phyloP scores from a whole-genome alignment of 208 protist species.

The Naegleria lovaniensis region DNA sequence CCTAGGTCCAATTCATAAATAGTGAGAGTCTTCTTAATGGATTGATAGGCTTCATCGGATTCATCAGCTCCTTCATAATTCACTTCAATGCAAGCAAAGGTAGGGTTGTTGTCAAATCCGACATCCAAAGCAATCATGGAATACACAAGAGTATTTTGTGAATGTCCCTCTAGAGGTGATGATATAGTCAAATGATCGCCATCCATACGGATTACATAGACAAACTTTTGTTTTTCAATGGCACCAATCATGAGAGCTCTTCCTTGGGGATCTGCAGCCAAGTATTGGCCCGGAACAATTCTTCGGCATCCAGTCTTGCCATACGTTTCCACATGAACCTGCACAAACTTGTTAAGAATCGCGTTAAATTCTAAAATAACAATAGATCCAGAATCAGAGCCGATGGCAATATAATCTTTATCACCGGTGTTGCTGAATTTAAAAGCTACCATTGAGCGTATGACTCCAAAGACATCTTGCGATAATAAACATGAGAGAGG shows the following conservation, averaged over 20 bases:
- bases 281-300: constrained; percentile 78
- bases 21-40: constrained; percentile 64
- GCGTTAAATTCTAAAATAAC: constrained; percentile 62
- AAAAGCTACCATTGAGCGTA: constrained; percentile 68
- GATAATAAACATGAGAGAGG: constrained; percentile 36
- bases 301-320: constrained; percentile 77
- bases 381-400: constrained; percentile 71
- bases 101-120: constrained; percentile 80
- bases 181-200: constrained; percentile 72
- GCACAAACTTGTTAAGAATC: constrained; percentile 55
- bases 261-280: constrained; percentile 76
- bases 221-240: constrained; percentile 86
- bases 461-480: constrained; percentile 69
- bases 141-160: constrained; percentile 65
- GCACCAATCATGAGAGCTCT: constrained; percentile 84
- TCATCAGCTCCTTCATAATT: constrained; percentile 47
- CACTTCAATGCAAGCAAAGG: constrained; percentile 80
- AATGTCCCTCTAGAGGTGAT: constrained; percentile 83
- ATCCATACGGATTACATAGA: constrained; percentile 84
- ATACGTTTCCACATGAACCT: constrained; percentile 80
- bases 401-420: constrained; percentile 76
- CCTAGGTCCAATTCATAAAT: constrained; percentile 96
- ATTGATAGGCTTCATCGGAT: not conserved
- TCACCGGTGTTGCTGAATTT: constrained; percentile 59
- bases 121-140: constrained; percentile 74